These are phyloP conservation scores for Umbelopsis sp. DNA, from an alignment of 192 early-diverging fungal genomes.

Conservation along the genomic window DNA sequence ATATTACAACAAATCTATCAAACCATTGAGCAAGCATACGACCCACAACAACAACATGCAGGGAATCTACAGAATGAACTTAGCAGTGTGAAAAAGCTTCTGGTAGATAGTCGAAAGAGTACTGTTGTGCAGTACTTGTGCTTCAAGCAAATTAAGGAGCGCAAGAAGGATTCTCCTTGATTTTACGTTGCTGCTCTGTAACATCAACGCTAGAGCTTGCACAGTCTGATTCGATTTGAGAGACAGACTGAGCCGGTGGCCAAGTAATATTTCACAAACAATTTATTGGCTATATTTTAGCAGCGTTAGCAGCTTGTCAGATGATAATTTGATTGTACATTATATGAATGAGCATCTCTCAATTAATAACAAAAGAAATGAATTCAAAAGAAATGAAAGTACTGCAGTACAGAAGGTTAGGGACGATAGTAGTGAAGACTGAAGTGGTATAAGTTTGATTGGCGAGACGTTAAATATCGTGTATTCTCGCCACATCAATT, in stretches of 20 bases:
- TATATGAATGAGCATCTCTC: neutral
- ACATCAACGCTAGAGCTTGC: neutral
- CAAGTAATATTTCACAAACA: neutral
- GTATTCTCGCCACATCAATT: conserved; percentile 1
- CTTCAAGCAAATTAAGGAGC: conserved; percentile 51
- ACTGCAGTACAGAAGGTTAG: conserved; percentile 6
- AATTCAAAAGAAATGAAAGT: neutral
- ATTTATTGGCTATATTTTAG: conserved; percentile 1
- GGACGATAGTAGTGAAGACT: neutral
- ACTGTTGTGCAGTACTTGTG: conserved; percentile 62
- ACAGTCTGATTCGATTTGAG: neutral
- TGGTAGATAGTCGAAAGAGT: conserved; percentile 53
- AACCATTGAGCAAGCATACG: conserved; percentile 68
- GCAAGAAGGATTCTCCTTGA: conserved; percentile 21
- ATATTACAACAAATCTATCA: conserved; percentile 77
- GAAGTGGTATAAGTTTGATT: conserved; percentile 13
- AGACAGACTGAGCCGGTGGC: no score
- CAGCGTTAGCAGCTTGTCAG: neutral
- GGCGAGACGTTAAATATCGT: neutral
- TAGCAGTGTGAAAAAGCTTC: conserved; percentile 52
- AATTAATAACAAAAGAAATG: neutral
- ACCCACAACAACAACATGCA: conserved; percentile 48
- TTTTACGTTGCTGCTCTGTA: neutral
- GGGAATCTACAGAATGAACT: conserved; percentile 57
- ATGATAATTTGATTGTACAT: conserved; percentile 20